These are phyloP conservation scores for Fusarium humuli DNA, from an alignment of 2,329 filamentous ascomycete species.

Conservation along the genomic window DNA sequence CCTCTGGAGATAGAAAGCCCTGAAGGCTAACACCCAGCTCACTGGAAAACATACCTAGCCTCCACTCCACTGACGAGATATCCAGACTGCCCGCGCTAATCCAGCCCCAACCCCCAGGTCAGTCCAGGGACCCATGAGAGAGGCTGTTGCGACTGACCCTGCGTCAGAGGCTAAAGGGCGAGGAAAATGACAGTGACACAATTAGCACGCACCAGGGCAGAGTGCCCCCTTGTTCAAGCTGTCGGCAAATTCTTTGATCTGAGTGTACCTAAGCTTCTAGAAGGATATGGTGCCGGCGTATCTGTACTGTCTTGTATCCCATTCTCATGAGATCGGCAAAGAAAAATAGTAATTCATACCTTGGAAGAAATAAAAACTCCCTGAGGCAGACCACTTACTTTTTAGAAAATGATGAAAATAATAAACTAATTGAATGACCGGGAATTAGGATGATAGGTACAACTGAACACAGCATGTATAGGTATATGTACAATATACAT, in stretches of 20 bases:
- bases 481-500: neutral
- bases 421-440: neutral
- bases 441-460: neutral
- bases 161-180: slow-evolving; percentile 21
- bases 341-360: neutral
- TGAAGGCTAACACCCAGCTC: slow-evolving; percentile 20
- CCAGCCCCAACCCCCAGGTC: slow-evolving; percentile 19
- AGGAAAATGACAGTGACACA: slow-evolving; percentile 19
- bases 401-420: neutral
- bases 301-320: neutral
- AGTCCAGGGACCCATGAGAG: slow-evolving; percentile 23
- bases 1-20: slow-evolving; percentile 15
- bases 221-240: slow-evolving; percentile 7
- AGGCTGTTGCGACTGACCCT: slow-evolving; percentile 16
- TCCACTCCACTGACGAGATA: neutral
- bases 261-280: slow-evolving; percentile 27
- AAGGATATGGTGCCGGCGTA: slow-evolving; percentile 19
- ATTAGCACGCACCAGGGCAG: slow-evolving; percentile 14
- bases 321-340: slow-evolving; percentile 15
- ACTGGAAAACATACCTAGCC: slow-evolving; percentile 17
- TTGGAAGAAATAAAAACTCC: neutral
- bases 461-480: neutral
- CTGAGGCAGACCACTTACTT: neutral
- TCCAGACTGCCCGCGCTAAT: slow-evolving; percentile 4
- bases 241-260: neutral